A percentile compares a stretch with the other conserved stretches of the same genome.
These are phyloP conservation scores for Obba rivulosa DNA, from an alignment of 768 basidiomycete genomes.

Conservation along the genomic window DNA sequence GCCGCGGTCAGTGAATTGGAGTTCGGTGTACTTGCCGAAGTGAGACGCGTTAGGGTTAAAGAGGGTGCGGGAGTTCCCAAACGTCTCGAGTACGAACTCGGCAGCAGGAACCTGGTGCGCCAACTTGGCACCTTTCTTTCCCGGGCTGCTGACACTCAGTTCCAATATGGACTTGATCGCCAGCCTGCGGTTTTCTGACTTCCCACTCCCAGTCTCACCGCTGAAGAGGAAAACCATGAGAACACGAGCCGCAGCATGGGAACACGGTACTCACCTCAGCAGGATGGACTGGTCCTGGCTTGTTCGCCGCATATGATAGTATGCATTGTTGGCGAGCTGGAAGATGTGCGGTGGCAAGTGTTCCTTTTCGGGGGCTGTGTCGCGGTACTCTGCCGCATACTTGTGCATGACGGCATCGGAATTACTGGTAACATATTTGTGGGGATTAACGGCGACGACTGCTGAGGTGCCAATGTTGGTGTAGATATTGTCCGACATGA, in stretches of 20 bases:
- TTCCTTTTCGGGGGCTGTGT: slow-evolving; percentile 58
- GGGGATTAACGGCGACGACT: slow-evolving; percentile 87
- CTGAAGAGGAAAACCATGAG: slow-evolving; percentile 35
- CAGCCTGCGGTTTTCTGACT: slow-evolving; percentile 87
- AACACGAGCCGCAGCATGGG: too few relatives aligned
- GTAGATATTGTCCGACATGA: slow-evolving; percentile 81
- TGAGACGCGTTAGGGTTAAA: slow-evolving; percentile 95
- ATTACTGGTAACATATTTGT: slow-evolving; percentile 82
- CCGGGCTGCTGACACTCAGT: slow-evolving; percentile 78
- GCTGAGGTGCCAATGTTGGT: slow-evolving; percentile 65
- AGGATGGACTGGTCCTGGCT: slow-evolving; percentile 89
- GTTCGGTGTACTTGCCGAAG: slow-evolving; percentile 96
- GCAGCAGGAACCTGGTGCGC: slow-evolving; percentile 82
- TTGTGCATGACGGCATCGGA: slow-evolving; percentile 80
- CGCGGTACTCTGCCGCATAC: slow-evolving; percentile 82
- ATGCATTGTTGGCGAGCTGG: slow-evolving; percentile 84
- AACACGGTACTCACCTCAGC: slow-evolving; percentile 55
- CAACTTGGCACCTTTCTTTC: slow-evolving; percentile 93
- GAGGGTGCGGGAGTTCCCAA: slow-evolving; percentile 88
- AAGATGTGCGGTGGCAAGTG: slow-evolving; percentile 83
- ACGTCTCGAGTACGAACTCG: slow-evolving; percentile 93
- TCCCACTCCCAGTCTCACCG: slow-evolving; percentile 90
- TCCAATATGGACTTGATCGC: slow-evolving; percentile 91
- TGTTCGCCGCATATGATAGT: slow-evolving; percentile 94
- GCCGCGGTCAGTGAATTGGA: slow-evolving; percentile 93